Conservation (phyloP, 257 asterid genomes). For the Solanum bukasovii region DNA sequence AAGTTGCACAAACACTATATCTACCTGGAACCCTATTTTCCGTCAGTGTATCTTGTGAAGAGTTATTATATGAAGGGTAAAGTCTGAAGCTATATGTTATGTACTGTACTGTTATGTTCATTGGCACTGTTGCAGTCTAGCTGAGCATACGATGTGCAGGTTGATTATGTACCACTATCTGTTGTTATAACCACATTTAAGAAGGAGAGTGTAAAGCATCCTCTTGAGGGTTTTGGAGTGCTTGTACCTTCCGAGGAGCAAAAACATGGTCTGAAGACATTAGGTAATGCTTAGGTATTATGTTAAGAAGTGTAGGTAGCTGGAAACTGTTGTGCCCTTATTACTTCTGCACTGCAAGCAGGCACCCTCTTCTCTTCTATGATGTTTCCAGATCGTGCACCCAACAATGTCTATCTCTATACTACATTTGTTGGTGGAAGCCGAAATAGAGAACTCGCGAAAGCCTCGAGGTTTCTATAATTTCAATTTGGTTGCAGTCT, state of each 20-base stretch:
- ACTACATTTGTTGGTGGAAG: conserved; percentile 93
- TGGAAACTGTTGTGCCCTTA: neutral
- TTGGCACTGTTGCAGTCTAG: neutral
- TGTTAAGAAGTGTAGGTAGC: neutral
- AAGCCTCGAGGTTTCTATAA: conserved; percentile 52
- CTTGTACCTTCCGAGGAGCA: conserved; percentile 86
- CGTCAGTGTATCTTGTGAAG: neutral
- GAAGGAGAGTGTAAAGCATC: conserved; percentile 61
- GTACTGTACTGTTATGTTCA: conserved; percentile 1
- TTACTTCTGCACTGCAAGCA: conserved; percentile 10
- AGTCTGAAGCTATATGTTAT: conserved; percentile 1
- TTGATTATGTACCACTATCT: conserved; percentile 65
- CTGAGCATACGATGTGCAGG: conserved; percentile 29
- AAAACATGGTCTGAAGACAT: conserved; percentile 66
- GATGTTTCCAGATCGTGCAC: conserved; percentile 98
- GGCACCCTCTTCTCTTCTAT: conserved; percentile 90
- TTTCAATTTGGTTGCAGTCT: neutral
- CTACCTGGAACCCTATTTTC: neutral
- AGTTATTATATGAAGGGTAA: neutral
- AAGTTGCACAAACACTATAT: neutral
- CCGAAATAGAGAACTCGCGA: conserved; percentile 75
- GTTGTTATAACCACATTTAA: conserved; percentile 72
- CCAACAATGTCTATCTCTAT: conserved; percentile 64
- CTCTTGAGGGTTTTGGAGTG: conserved; percentile 95
- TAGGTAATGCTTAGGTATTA: conserved; percentile 40